Base-by-base conservation (phyloP, 768 basidiomycete genomes). In the Daedaleopsis nitida region DNA sequence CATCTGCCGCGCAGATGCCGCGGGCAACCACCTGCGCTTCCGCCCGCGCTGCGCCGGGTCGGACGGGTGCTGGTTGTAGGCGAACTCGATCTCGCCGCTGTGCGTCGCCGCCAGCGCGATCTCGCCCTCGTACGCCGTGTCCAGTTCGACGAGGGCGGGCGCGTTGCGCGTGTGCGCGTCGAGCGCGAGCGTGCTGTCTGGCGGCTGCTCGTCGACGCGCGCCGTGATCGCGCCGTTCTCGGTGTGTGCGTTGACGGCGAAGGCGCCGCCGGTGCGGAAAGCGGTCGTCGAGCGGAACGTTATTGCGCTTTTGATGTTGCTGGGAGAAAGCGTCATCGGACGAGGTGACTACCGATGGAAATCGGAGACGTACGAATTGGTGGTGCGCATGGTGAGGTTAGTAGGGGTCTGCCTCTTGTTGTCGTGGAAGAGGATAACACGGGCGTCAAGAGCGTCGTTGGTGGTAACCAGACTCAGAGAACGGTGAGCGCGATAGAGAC, bases 341-440 rank as follows among this genome's bases (percentile, higher is more conserved):
- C 17, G n/a, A 27, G 32, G 19, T 5, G 21, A 34, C 0, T 34
- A 16, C 16, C 6, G 24, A 24, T 16, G 35, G n/a, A 43, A 24
- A 51, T 38, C 49, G 51, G 37, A 39, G n/a, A 68, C 77, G 50
- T 66, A 84, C 83, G 74, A 76, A 58, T 85, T 84, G 13, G 64
- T 70, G 1, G 81, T 80, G 19, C 62, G 66, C 53, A 82, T 68
- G 1, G 56, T 44, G 57, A 82, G 64, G 23, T 65, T 63, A 11
- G 76, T 43, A 21, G 63, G 2, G 73, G 56, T 21, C 65, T 54
- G 6, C 52, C 52, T 58, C 63, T 38, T 56, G 43, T 71, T 62
- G 14, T 68, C 65, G 55, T 76, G 74, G 16, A 67, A 42, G 44
- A 85, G 55, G n/a, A 69, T 72, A 43, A 83, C 76, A 37, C 72